Evolutionary conservation across 1,284 basidiomycete genomes (phyloP).

Genomic region (Ustilago crameri): DNA sequence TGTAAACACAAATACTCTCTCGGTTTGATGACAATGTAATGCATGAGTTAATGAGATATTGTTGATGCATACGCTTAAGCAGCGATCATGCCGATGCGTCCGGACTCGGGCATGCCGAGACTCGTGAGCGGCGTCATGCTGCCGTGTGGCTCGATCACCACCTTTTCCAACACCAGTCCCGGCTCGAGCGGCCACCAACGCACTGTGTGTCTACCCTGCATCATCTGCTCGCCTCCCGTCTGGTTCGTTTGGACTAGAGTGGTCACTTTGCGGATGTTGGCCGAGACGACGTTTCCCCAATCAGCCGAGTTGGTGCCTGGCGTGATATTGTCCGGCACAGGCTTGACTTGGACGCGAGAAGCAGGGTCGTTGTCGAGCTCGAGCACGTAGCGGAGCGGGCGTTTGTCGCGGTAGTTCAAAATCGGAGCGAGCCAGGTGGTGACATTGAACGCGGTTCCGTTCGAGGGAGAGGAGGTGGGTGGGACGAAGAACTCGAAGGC

Average conservation of each 20-base stretch:
- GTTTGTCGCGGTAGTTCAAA: constrained; percentile 35
- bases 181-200: constrained; percentile 38
- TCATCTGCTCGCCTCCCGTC: neutral
- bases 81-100: constrained; percentile 21
- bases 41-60: too few relatives aligned
- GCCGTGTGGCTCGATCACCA: constrained; percentile 22
- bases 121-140: constrained; percentile 5
- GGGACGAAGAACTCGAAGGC: constrained; percentile 23
- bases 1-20: too few relatives aligned
- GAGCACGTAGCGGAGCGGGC: constrained; percentile 20
- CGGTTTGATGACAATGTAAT: too few relatives aligned
- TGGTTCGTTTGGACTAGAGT: constrained; percentile 7
- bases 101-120: constrained; percentile 24
- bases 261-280: constrained; percentile 28
- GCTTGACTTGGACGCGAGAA: constrained; percentile 9
- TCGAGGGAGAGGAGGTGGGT: neutral
- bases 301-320: constrained; percentile 32
- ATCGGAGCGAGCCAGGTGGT: constrained; percentile 28
- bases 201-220: constrained; percentile 6
- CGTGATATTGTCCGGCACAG: constrained; percentile 33
- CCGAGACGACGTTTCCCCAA: constrained; percentile 34
- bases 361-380: constrained; percentile 20
- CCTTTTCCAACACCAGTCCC: constrained; percentile 27
- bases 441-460: constrained; percentile 19
- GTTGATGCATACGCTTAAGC: too few relatives aligned